Percentiles rank a stretch among this genome's conserved stretches.
Conservation (phyloP, 129 eudicot species). For the Lactuca sativa region DNA sequence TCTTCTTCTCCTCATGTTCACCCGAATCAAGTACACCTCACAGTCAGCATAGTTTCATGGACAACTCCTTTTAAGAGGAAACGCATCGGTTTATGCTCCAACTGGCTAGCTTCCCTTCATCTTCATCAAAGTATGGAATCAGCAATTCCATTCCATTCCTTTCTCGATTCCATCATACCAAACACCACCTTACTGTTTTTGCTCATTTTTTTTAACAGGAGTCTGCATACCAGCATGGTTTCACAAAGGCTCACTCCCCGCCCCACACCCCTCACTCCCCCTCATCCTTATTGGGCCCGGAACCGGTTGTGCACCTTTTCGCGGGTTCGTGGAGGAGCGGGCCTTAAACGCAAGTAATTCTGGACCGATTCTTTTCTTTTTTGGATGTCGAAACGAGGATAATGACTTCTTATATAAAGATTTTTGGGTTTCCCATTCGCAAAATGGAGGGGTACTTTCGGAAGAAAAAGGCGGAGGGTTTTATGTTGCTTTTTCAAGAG, state of each 20-base stretch:
- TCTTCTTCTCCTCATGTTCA: constrained; percentile 78
- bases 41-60: constrained; percentile 87
- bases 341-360: constrained; percentile 45
- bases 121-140: constrained; percentile 60
- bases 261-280: constrained; percentile 85
- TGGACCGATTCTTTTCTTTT: constrained; percentile 68
- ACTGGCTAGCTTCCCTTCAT: constrained; percentile 86
- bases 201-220: constrained; percentile 42
- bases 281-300: constrained; percentile 94
- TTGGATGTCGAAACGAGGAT: constrained; percentile 75
- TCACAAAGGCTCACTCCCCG: constrained; percentile 78
- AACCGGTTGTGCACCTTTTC: constrained; percentile 98
- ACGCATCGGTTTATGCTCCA: constrained; percentile 84
- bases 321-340: constrained; percentile 83
- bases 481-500: constrained; percentile 84
- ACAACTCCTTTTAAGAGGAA: constrained; percentile 87
- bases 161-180: no score
- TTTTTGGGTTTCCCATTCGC: constrained; percentile 66
- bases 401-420: constrained; percentile 76
- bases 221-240: constrained; percentile 82
- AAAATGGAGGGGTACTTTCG: constrained; percentile 70
- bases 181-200: not conserved
- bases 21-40: constrained; percentile 91
- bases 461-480: constrained; percentile 88
- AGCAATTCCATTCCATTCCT: no score